A percentile compares a stretch with the other conserved stretches of the same genome.
Evolutionary conservation across 805 yeast species (phyloP).

Genomic region (Kodamaea hsintzibuensis): DNA sequence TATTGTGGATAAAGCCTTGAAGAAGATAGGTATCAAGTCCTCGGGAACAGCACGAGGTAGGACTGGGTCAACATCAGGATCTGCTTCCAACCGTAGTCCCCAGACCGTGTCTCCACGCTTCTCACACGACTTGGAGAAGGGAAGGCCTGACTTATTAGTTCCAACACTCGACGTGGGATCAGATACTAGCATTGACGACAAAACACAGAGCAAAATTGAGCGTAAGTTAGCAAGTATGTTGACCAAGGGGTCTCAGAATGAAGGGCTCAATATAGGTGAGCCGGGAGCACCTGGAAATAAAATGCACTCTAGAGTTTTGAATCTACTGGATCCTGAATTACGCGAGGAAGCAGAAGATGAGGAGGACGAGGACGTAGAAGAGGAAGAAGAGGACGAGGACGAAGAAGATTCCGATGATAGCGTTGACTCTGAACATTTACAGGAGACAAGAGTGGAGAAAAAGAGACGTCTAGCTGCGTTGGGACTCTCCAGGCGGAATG

Average conservation of each 20-base stretch:
- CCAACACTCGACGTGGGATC: background rate
- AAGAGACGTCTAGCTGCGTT: constrained; percentile 61
- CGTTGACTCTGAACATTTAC: constrained; percentile 22
- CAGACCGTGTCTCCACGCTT: background rate
- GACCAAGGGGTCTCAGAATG: constrained; percentile 7
- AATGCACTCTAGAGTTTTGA: constrained; percentile 9
- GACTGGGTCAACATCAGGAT: background rate
- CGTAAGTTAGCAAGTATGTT: constrained; percentile 17
- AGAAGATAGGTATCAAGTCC: constrained; percentile 47
- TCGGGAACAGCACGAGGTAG: background rate
- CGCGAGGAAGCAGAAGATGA: constrained; percentile 8
- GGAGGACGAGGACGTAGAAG: no score
- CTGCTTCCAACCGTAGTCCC: background rate
- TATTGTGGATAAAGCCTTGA: constrained; percentile 48
- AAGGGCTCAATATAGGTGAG: constrained; percentile 1
- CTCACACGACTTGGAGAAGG: constrained; percentile 9
- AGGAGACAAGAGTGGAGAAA: constrained; percentile 68
- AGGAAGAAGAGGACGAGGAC: no score
- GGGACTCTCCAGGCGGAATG: constrained; percentile 45
- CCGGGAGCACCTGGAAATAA: constrained; percentile 3
- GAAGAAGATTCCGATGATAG: constrained; percentile 25
- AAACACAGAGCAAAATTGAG: constrained; percentile 17
- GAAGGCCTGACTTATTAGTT: background rate
- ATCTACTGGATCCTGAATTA: constrained; percentile 1
- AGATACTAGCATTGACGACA: constrained; percentile 6